Percentiles rank a stretch among this genome's conserved stretches.
Conservation (phyloP, 176 grass and related monocot genomes). For the Canna indica region DNA sequence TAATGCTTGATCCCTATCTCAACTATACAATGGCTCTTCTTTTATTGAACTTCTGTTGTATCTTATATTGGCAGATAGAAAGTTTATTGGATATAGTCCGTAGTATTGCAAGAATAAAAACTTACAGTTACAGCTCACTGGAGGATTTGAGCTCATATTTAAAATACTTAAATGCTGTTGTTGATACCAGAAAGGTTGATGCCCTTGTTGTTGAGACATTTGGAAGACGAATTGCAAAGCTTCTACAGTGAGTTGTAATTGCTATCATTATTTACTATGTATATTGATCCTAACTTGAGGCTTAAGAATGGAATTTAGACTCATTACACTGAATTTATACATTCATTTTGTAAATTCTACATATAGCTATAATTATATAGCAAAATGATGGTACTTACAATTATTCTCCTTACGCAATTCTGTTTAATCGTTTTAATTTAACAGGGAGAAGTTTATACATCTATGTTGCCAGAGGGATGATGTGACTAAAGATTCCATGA, state of each 20-base stretch:
- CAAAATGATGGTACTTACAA: neutral
- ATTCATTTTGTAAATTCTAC: neutral
- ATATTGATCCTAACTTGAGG: neutral
- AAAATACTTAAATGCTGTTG: constrained; percentile 79
- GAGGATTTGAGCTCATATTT: constrained; percentile 72
- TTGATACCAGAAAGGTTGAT: constrained; percentile 84
- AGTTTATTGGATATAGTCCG: constrained; percentile 48
- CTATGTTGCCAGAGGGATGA: constrained; percentile 74
- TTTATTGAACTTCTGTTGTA: constrained; percentile 13
- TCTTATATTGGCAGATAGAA: constrained; percentile 45
- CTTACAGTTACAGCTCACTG: constrained; percentile 54
- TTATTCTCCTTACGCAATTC: neutral
- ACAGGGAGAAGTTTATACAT: constrained; percentile 94
- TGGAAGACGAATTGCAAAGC: constrained; percentile 72
- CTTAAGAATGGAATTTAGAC: neutral
- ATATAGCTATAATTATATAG: neutral
- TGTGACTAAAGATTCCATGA: constrained; percentile 33
- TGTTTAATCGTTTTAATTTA: constrained; percentile 24
- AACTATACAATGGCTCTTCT: neutral
- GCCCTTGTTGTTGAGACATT: constrained; percentile 94
- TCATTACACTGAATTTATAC: neutral
- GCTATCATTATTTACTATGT: neutral
- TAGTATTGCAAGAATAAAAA: constrained; percentile 49
- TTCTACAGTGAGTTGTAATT: constrained; percentile 54
- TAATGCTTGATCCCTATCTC: neutral